Evolutionary conservation across 139 green algal genomes (phyloP).

Genomic region (Microglena sp.): DNA sequence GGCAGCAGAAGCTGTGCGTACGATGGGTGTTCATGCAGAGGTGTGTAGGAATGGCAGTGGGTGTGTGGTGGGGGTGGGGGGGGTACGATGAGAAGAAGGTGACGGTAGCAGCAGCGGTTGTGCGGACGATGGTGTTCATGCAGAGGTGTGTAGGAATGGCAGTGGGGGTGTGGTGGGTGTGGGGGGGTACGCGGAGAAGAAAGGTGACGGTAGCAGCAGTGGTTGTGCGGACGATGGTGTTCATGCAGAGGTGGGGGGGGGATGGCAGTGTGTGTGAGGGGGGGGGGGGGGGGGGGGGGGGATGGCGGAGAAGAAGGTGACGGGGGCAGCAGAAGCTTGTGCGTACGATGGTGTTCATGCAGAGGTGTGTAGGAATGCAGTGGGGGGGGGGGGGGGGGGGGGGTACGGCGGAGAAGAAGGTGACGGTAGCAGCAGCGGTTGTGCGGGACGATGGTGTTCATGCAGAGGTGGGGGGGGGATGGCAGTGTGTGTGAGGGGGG

Average conservation of each 20-base stretch:
- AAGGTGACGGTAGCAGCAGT: constrained; percentile 28
- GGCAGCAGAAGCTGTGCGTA: constrained; percentile 28
- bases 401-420: constrained; percentile 28
- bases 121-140: constrained; percentile 50
- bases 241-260: too few relatives aligned
- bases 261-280: too few relatives aligned
- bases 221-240: constrained; percentile 31
- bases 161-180: too few relatives aligned
- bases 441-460: constrained; percentile 43
- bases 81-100: constrained; percentile 31
- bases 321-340: constrained; percentile 22
- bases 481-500: too few relatives aligned
- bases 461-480: too few relatives aligned
- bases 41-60: too few relatives aligned
- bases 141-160: too few relatives aligned
- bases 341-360: constrained; percentile 47
- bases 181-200: too few relatives aligned
- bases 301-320: constrained; percentile 18
- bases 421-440: constrained; percentile 17
- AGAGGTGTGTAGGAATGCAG: too few relatives aligned
- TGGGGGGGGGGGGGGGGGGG: too few relatives aligned
- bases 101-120: constrained; percentile 14
- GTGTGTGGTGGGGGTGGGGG: too few relatives aligned
- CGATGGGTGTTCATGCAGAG: constrained; percentile 48
- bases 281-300: too few relatives aligned